Evolutionary conservation across 202 grass and related monocot species (phyloP), one percentile per base, ranked within the genome.

Genomic region (Miscanthus sacchariflorus): DNA sequence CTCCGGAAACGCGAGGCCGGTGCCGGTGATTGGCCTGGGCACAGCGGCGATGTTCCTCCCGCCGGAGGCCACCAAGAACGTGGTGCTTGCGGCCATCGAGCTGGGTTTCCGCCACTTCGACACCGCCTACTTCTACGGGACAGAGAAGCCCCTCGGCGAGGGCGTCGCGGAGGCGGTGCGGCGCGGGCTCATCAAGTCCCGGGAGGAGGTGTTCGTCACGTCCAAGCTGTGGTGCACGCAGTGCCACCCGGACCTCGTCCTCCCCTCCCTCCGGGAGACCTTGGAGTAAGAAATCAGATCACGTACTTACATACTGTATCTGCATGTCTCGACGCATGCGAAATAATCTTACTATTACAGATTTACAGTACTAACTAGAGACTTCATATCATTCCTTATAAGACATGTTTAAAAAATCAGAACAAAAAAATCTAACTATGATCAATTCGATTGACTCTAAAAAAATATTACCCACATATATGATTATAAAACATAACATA

Each of bases 41-140:
- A 92, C 88, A 6, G 81, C 84, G 2, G 48, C 2, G 21, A 59
- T n/a, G 54, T 88, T 38, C 84, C 84, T 74, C 0, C 4, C 48
- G 3, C 19, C 40, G 21, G 90, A 89, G 52, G 44, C 13, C 40
- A 84, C 23, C 35, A 89, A 72, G 67, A 5, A 35, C 59, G 88
- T 90, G 0, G 78, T 89, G 72, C 52, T 89, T 11, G 81, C 85
- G 36, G 93, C 93, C 13, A 30, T 93, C 78, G 89, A 90, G 78
- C 39, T 90, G 14, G 93, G 93, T 14, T 96, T 76, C 85, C 89
- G 82, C 56, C 89, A 93, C 87, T 90, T 91, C 70, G 94, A 95
- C 87, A 89, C 92, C 2, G 90, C 92, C 11, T 0, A 28, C 49
- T 0, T 77, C 21, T 91, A 95, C 54, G 5, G 19, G 21, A 59